Percentiles rank a stretch among this genome's conserved stretches.
Evolutionary conservation across 2,329 filamentous ascomycete genomes (phyloP).

Genomic region (Tolypocladium tundrense): DNA sequence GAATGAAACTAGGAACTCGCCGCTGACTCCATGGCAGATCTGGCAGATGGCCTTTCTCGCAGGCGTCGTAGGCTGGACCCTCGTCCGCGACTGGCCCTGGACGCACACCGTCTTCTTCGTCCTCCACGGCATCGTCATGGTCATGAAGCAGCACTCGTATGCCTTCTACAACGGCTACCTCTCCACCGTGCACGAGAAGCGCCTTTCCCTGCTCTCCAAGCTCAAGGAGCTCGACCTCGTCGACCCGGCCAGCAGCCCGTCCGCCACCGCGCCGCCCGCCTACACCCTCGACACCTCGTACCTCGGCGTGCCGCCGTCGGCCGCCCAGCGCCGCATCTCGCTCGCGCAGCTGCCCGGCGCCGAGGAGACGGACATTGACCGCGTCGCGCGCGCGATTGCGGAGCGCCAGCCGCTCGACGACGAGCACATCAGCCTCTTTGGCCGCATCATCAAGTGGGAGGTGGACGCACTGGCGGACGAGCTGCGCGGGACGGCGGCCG

Average conservation of each 20-base stretch:
- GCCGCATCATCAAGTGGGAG: slow-evolving; percentile 56
- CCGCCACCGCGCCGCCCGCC: slow-evolving; percentile 27
- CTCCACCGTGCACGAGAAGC: slow-evolving; percentile 47
- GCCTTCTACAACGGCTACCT: slow-evolving; percentile 70
- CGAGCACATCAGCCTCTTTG: slow-evolving; percentile 54
- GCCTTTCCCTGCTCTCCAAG: slow-evolving; percentile 30
- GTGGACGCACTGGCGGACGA: slow-evolving; percentile 55
- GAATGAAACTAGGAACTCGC: not conserved
- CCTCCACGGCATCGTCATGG: slow-evolving; percentile 61
- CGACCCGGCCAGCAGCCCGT: slow-evolving; percentile 33
- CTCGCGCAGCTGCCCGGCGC: slow-evolving; percentile 19
- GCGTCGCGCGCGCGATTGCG: slow-evolving; percentile 51
- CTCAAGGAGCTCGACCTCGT: slow-evolving; percentile 49
- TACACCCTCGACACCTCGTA: slow-evolving; percentile 35
- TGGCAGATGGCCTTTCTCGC: slow-evolving; percentile 61
- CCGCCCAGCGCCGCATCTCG: slow-evolving; percentile 31
- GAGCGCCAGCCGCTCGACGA: slow-evolving; percentile 47
- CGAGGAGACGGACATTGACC: slow-evolving; percentile 44
- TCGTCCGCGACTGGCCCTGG: slow-evolving; percentile 70
- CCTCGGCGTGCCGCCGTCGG: slow-evolving; percentile 29
- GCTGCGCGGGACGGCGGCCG: slow-evolving; percentile 51
- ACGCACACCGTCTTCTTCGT: slow-evolving; percentile 72
- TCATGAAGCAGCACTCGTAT: slow-evolving; percentile 81
- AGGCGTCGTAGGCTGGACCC: slow-evolving; percentile 53
- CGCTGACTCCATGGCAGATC: slow-evolving; percentile 25